Conservation (phyloP, 176 grass and related monocot species). For the Paspalum notatum region DNA sequence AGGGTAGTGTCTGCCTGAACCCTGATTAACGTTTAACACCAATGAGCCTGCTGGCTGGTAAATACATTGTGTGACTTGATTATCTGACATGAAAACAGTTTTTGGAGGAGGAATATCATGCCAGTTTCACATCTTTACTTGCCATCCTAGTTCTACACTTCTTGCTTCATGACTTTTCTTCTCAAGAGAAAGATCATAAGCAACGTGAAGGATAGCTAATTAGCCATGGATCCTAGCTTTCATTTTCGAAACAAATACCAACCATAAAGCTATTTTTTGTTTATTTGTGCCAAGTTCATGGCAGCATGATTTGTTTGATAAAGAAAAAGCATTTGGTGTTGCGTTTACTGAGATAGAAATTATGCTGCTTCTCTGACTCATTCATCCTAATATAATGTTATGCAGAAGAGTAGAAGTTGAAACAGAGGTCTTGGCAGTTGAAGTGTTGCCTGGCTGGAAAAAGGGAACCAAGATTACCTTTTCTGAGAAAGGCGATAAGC, state of each 20-base stretch:
- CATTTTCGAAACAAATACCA: neutral
- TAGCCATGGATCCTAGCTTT: neutral
- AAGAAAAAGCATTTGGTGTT: neutral
- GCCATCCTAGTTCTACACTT: slow-evolving; percentile 3
- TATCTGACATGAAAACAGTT: slow-evolving; percentile 3
- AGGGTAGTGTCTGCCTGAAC: slow-evolving; percentile 25
- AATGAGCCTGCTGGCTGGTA: slow-evolving; percentile 20
- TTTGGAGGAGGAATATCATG: slow-evolving; percentile 15
- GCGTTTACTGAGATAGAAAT: neutral
- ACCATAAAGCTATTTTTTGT: neutral
- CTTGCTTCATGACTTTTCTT: neutral
- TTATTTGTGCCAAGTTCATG: slow-evolving; percentile 19
- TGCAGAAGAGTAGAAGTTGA: slow-evolving; percentile 46
- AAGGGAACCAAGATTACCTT: slow-evolving; percentile 81
- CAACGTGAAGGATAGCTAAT: slow-evolving; percentile 9
- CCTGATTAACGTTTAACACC: neutral
- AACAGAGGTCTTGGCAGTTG: slow-evolving; percentile 56
- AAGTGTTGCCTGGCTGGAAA: slow-evolving; percentile 72
- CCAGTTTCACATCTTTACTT: neutral
- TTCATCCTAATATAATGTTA: slow-evolving; percentile 11
- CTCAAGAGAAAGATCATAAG: neutral
- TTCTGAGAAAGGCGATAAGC: slow-evolving; percentile 57
- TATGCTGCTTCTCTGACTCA: slow-evolving; percentile 4
- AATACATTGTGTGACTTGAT: slow-evolving; percentile 20
- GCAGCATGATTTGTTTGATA: slow-evolving; percentile 15